Evolutionary conservation across 306 rosid species (phyloP), one percentile per base, ranked within the genome.

Genomic region (Begonia fuchsioides): DNA sequence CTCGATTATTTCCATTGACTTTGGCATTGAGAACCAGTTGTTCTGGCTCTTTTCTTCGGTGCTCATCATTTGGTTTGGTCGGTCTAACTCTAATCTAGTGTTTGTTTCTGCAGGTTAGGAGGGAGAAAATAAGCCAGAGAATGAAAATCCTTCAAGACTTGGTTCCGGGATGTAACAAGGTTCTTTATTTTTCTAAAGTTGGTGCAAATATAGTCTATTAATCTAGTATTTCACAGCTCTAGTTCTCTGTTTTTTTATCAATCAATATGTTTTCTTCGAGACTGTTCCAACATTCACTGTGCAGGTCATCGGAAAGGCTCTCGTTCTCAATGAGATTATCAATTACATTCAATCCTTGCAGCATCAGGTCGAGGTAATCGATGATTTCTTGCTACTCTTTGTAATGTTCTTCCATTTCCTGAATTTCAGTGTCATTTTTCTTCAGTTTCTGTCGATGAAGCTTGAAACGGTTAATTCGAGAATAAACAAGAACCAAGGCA

Each of bases 141-240:
- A 90, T 90, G 95, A 90, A 79, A 68, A 64, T 80, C 58, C 83
- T 88, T 47, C 93, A 88, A 61, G 97, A 84, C 76, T 53, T 88
- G 73, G 93, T 90, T 58, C 97, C 97, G 0, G 95, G 97, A 43
- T 90, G 95, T 54, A 81, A 79, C 76, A 90, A 85, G 95, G 95
- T 84, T 65, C 6, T 26, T 26, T 26, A 26, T 26, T 38, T 26
- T 26, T n/a, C n/a, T n/a, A 26, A 26, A 26, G 35, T 26, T 26
- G 35, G 35, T 26, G 5, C 35, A 26, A 26, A 26, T 6, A 26
- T 26, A 5, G 35, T 26, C 8, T n/a, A 26, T 26, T 26, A 3
- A 26, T 26, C 7, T 26, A 26, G 35, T 26, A 26, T 26, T 3
- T 26, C 35, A 26, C 7, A 2, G 35, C 7, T 26, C 8, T 26